Evolutionary conservation across 176 grass and related monocot genomes (phyloP), one percentile per base, ranked within the genome.

Genomic region (Miscanthus lutarioriparius): DNA sequence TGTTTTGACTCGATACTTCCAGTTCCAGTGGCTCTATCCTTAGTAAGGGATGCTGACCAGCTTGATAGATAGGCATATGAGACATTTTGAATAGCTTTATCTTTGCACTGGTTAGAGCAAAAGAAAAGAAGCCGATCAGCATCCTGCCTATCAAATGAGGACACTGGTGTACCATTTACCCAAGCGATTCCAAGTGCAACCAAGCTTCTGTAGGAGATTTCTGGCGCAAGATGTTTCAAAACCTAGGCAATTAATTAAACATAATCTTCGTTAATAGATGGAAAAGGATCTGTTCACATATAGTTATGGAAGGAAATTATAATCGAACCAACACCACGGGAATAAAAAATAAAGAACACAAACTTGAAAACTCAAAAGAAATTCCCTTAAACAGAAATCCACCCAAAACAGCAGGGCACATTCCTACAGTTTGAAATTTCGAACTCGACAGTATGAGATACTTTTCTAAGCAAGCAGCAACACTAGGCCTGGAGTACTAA

Each of bases 101-200:
- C 83, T 82, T 72, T 84, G 41, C 40, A 1, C 19, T 91, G 63
- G n/a, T 65, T 86, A 22, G 33, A 72, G 79, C 86, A 88, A 83
- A 95, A 95, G 83, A 95, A 92, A 82, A 87, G 88, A 71, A 92
- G 75, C 27, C 77, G 88, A 62, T 95, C 91, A 59, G 83, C 86
- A 83, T 92, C 90, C 82, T 86, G 67, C 72, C 76, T 91, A 72
- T 92, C 88, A 56, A 95, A 95, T 65, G 90, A 85, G 71, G 88
- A 89, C 47, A 95, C 86, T 17, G 93, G 86, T 38, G 74, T 89
- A 78, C 88, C 90, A 77, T 95, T 82, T 36, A 95, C 76, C 67
- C 83, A 91, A 78, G 93, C 80, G 40, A 95, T 92, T 73, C 88
- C 93, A 76, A 95, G 90, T 76, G 86, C 88, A 74, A 85, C 88